Evolutionary conservation across 306 rosid species (phyloP), one percentile per base, ranked within the genome.

Genomic region (Amphicarpaea edgeworthii): DNA sequence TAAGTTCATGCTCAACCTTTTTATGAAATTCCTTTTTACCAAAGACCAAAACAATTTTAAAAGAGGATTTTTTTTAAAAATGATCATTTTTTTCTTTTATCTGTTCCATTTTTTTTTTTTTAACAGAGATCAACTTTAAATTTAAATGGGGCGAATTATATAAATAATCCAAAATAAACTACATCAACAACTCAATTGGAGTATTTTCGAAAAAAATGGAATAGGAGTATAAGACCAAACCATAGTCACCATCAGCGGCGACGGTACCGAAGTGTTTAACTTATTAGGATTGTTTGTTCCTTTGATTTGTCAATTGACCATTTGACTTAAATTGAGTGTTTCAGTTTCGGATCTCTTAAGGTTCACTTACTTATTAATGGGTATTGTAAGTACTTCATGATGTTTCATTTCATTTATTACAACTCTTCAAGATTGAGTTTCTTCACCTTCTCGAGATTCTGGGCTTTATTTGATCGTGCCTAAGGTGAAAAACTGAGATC

Each of bases 401-500:
- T 68, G 30, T 38, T 28, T 70, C 26, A 28, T 28, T 28, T 28
- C n/a, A 20, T 62, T 42, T 21, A 16, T 70, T 10, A 11, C 28
- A 21, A 61, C 30, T 15, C 46, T 34, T 77, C 16, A 71, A 65
- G 8, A 12, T 62, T 50, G 5, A 75, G 21, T 15, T 68, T 55
- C 17, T 41, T 75, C 17, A 47, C 14, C 3, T 12, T 68, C 19
- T 11, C 67, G 23, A 1, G 10, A 30, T 12, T 12, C 42, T 51
- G 49, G 11, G 6, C 26, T 81, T 60, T 34, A 6, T 26, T 26
- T 58, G 49, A 47, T 70, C 76, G 23, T 10, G 20, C 58, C 55
- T 20, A 17, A 24, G 43, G 65, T 17, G 47, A 47, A 72, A 57
- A 26, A 16, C 68, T 77, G 34, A 67, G 3, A 77, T 24, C 26